Evolutionary conservation across 2,329 filamentous ascomycete species (phyloP), one percentile per base, ranked within the genome.

Genomic region (Furcasterigmium sp.): DNA sequence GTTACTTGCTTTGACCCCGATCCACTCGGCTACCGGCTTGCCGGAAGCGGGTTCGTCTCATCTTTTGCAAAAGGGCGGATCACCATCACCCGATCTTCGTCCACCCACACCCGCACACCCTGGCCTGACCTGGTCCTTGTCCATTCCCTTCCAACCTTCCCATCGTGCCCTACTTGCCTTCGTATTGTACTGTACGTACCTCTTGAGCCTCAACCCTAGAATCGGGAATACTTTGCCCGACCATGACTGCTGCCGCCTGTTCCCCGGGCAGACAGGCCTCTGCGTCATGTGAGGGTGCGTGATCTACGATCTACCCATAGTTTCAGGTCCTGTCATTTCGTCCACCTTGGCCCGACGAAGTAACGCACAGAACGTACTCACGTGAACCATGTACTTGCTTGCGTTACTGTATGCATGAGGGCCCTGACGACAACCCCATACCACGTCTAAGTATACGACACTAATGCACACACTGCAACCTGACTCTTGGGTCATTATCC

Each of bases 391-490:
- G n/a, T n/a, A n/a, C n/a, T n/a, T n/a, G n/a, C n/a, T n/a, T n/a
- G n/a, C n/a, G n/a, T n/a, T n/a, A n/a, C n/a, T 26, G 7, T 26
- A 26, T 26, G 23, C 11, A 26, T 26, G 23, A 11, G 23, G 23
- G n/a, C n/a, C n/a, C n/a, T n/a, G n/a, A n/a, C n/a, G n/a, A n/a
- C 23, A 26, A 11, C 23, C 23, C 23, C 7, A 7, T 26, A 7
- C 23, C 23, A 26, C 23, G 23, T 26, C 23, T 26, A 26, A 11
- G 7, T 7, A 11, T 11, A 35, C 15, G n/a, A 35, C 32, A 35
- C 32, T 35, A 35, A 35, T 35, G 32, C 32, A 35, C 7, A 35
- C 32, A 35, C 32, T 35, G 32, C 32, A 35, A 19, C 32, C 32
- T 35, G 32, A 35, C 32, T 35, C 32, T 35, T 35, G 32, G 32